Conservation (phyloP, 306 rosid species). For the Hylodesmum podocarpum region DNA sequence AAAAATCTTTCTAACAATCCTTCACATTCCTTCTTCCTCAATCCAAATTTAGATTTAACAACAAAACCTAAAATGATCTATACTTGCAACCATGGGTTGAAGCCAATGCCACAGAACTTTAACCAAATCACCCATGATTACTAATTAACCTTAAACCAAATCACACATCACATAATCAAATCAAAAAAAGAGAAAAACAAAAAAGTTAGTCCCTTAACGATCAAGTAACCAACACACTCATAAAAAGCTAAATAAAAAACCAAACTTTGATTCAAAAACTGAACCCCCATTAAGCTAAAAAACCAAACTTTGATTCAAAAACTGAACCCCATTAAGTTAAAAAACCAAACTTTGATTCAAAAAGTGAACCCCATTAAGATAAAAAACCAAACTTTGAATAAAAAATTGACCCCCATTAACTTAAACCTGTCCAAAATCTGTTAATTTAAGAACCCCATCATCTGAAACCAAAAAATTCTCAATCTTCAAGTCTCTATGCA, state of each 20-base stretch:
- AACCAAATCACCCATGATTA: background rate
- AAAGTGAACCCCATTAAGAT: background rate
- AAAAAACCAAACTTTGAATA: background rate
- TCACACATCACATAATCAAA: background rate
- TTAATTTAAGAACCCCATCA: constrained; percentile 79
- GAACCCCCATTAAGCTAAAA: constrained; percentile 15
- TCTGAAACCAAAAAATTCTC: constrained; percentile 69
- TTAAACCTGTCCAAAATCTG: constrained; percentile 92
- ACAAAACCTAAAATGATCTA: background rate
- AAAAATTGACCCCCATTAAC: background rate
- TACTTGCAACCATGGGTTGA: background rate
- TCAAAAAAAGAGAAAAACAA: background rate
- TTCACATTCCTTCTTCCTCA: background rate
- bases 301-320: background rate
- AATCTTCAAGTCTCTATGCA: constrained; percentile 89
- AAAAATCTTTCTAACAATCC: too few relatives aligned
- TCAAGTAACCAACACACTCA: background rate
- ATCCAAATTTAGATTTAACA: background rate
- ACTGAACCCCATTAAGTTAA: background rate
- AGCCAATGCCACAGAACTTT: constrained; percentile 1
- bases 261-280: background rate
- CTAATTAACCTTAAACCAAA: background rate
- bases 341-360: background rate
- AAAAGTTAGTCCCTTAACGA: background rate
- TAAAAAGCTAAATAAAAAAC: background rate